Conservation (phyloP, 768 basidiomycete genomes). For the Mrakia hoshinonis region DNA sequence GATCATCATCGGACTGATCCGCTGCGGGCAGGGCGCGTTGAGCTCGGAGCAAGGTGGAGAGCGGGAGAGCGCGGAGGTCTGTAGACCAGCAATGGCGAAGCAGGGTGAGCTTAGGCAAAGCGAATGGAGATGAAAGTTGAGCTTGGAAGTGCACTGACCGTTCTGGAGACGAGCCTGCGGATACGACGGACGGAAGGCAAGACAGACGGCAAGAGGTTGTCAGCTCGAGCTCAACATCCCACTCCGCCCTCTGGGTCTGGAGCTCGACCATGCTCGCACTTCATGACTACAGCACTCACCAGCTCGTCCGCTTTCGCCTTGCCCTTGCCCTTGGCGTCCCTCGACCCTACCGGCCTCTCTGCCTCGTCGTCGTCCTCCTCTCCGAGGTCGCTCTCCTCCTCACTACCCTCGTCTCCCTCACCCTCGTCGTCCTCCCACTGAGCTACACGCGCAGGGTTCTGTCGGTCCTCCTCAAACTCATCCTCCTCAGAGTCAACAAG, state of each 20-base stretch:
- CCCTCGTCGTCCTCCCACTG: conserved; percentile 30
- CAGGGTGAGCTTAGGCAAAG: background rate
- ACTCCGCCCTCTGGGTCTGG: background rate
- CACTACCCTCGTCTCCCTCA: conserved; percentile 30
- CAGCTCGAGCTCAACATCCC: background rate
- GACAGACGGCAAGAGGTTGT: conserved; percentile 16
- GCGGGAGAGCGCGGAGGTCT: conserved; percentile 57
- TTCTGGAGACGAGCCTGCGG: conserved; percentile 32
- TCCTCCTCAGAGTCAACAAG: conserved; percentile 38
- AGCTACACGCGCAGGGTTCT: conserved; percentile 21
- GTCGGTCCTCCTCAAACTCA: conserved; percentile 36
- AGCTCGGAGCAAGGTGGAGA: conserved; percentile 59
- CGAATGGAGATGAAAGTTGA: conserved; percentile 3
- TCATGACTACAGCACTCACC: conserved; percentile 19
- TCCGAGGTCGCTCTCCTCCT: conserved; percentile 21
- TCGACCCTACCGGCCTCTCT: conserved; percentile 34
- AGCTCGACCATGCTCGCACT: no score
- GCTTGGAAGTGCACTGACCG: conserved; percentile 29
- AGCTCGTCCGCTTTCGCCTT: conserved; percentile 23
- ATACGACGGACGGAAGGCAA: background rate
- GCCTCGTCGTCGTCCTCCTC: conserved; percentile 31
- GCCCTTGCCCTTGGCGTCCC: conserved; percentile 35
- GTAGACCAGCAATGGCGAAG: background rate
- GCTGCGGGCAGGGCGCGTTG: conserved; percentile 47
- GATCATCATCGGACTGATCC: conserved; percentile 25